Evolutionary conservation across 257 asterid genomes (phyloP).

Genomic region (Eustoma russellianum): DNA sequence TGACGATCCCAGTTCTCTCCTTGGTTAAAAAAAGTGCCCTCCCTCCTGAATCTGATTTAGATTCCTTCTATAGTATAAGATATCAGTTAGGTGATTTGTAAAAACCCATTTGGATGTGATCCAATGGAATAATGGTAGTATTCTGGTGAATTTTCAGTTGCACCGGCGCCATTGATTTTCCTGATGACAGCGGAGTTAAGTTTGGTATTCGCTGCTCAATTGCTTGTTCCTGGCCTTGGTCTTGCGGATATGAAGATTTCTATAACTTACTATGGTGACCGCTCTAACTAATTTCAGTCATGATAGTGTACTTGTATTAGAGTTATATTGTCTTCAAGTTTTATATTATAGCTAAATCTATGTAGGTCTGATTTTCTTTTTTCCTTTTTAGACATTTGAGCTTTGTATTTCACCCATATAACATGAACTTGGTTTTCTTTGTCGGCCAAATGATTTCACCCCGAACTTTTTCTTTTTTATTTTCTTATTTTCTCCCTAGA

Average conservation of each 20-base stretch:
- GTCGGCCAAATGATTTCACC: not conserved
- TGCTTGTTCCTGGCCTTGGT: conserved; percentile 3
- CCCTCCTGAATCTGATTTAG: too few relatives aligned
- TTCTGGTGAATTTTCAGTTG: conserved; percentile 9
- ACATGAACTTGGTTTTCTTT: not conserved
- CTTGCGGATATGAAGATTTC: conserved; percentile 14
- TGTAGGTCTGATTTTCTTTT: conserved; percentile 11
- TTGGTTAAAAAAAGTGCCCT: too few relatives aligned
- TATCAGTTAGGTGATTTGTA: too few relatives aligned
- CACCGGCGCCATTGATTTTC: conserved; percentile 48
- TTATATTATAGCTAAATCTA: conserved; percentile 20
- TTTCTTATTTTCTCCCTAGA: not conserved
- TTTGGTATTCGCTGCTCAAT: conserved; percentile 8
- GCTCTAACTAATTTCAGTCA: conserved; percentile 17
- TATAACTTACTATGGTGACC: conserved; percentile 13
- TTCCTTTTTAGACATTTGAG: not conserved
- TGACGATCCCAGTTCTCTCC: too few relatives aligned
- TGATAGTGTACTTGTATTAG: conserved; percentile 8
- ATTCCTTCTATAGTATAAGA: too few relatives aligned
- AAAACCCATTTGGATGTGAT: too few relatives aligned
- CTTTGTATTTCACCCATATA: not conserved
- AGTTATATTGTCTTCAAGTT: conserved; percentile 18
- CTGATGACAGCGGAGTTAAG: conserved; percentile 53
- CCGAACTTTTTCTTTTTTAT: not conserved
- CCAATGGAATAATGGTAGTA: too few relatives aligned